Base-by-base conservation (phyloP, 495 filamentous ascomycete genomes). In the Glarea lozoyensis region DNA sequence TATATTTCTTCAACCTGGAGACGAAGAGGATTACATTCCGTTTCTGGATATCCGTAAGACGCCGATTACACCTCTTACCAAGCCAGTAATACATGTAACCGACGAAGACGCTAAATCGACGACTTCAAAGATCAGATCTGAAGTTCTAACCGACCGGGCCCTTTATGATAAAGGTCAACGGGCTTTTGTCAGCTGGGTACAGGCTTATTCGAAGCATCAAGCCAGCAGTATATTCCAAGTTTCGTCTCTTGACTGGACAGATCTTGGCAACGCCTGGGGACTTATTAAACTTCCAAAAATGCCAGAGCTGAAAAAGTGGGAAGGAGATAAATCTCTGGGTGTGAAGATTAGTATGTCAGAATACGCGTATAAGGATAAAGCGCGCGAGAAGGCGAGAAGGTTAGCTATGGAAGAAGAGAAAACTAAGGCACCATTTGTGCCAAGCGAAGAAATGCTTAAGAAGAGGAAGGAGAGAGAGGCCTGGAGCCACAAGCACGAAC, bases 31-130 rank as follows among this genome's bases (percentile, higher is more conserved):
- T 51, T 98, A 96, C 56, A 70, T 94, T 2, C 69, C 78, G 2
- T 95, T 95, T 53, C 74, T 97, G 0, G 82, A 86, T 42, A 73
- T 96, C 9, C 83, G 93, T 23, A 86, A 90, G 54, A 98, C 92
- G 0, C 89, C 90, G 2, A 84, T 95, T 21, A 64, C 70, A 2
- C 78, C 70, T 0, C 75, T 85, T 23, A 57, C 61, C 11, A 61
- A 69, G 10, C 67, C 80, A 2, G 15, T 42, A 15, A 60, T 78
- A 35, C 35, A 46, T 2, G 56, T 80, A 34, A 67, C 75, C 1
- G 70, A 79, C 2, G 63, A 62, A 2, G 79, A 85, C 16, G 81
- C 76, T 1, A 57, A 62, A 1, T 51, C 55, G 1, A 61, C 69
- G 0, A 77, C 75, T 0, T 54, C 69, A 9, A 62, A 58, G 15